phyloP scores from a whole-genome alignment of 352 stramenopile genomes.

The Globisporangium canariense region DNA sequence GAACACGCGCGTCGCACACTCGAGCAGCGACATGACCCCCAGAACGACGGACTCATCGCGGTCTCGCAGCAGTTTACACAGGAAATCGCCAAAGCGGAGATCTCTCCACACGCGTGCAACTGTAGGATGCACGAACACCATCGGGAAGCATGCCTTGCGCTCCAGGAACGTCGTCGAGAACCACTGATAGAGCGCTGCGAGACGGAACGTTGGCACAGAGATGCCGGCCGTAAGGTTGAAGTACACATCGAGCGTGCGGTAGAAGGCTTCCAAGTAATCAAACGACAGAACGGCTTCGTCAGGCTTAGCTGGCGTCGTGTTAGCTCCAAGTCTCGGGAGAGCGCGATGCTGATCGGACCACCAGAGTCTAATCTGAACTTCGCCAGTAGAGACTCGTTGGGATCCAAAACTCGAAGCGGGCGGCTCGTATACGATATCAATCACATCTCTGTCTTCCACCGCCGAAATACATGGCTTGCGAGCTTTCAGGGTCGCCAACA shows the following conservation, averaged over 20 bases:
- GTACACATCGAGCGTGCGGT: constrained; percentile 36
- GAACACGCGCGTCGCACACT: constrained; percentile 36
- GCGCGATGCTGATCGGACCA: constrained; percentile 4
- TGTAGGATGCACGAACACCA: constrained; percentile 24
- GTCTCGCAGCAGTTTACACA: constrained; percentile 32
- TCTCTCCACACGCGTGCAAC: constrained; percentile 28
- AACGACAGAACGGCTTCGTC: constrained; percentile 7
- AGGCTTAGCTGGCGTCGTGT: neutral
- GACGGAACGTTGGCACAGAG: constrained; percentile 35
- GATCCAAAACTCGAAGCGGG: neutral
- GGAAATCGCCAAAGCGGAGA: constrained; percentile 22
- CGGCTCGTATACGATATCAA: neutral
- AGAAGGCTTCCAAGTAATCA: constrained; percentile 20
- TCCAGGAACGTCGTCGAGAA: constrained; percentile 31
- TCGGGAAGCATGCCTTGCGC: constrained; percentile 22
- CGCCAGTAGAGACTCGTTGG: neutral
- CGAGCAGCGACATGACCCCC: constrained; percentile 30
- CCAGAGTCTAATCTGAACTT: neutral
- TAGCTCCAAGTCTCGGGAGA: neutral
- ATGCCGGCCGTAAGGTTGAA: constrained; percentile 37
- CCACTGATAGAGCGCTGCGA: constrained; percentile 34
- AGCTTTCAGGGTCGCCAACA: constrained; percentile 4
- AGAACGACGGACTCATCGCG: constrained; percentile 36
- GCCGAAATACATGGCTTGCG: too few species aligned
- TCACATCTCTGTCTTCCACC: neutral